Evolutionary conservation across 2,329 filamentous ascomycete genomes (phyloP), one percentile per base, ranked within the genome.

Genomic region (Balansia obtecta): DNA sequence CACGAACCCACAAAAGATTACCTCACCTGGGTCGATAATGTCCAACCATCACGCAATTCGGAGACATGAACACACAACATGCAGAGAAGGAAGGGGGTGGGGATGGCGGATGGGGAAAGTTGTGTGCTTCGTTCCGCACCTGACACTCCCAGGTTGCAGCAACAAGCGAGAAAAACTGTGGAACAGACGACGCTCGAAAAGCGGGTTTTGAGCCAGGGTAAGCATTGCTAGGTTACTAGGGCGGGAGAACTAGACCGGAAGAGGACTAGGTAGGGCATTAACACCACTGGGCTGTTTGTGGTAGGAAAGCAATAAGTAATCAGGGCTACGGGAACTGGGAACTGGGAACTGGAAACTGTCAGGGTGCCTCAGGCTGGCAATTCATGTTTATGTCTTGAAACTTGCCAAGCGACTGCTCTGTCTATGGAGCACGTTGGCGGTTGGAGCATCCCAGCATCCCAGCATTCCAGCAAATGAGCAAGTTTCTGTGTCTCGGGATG

Each of bases 231-330:
- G 43, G 38, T 27, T 27, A 8, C 27, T 27, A 42, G 43, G 38
- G 49, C 43, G 40, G 47, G 40, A 43, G 47, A 32, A 16, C 37
- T 37, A 50, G 11, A n/a, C 37, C n/a, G 18, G 9, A 45, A 49
- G 6, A 33, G n/a, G 32, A 33, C 47, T 43, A 27, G 38, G 22
- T 42, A 32, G 34, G 27, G 9, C 9, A 15, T 15, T 37, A 37
- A 37, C 15, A 37, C 5, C 27, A 27, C 27, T 27, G 27, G 34
- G 34, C 34, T 12, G 34, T 37, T n/a, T n/a, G 34, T 34, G 33
- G 33, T 13, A 6, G 33, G 33, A n/a, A n/a, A n/a, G n/a, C n/a
- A n/a, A n/a, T n/a, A n/a, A 46, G 18, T 27, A 20, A 22, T 22
- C 20, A 22, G 20, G 20, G 20, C 20, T 22, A 4, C 20, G 20